A percentile compares a stretch with the other conserved stretches of the same genome.
Conservation (phyloP, 2,329 filamentous ascomycete species). For the Chrysosporium keratinophilum region DNA sequence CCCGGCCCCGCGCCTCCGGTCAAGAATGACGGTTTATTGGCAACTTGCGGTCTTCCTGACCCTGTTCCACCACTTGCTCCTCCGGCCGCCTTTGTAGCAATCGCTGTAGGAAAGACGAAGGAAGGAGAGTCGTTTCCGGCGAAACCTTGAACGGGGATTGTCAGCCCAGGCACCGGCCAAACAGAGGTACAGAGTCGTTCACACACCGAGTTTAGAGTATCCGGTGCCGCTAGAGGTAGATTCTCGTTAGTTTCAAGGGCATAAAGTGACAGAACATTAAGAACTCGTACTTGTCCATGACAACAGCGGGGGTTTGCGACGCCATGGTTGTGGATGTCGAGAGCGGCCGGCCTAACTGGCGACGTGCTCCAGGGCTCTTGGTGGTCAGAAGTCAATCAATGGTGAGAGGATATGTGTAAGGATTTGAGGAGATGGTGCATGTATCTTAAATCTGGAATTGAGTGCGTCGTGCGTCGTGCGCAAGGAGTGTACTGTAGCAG, state of each 20-base stretch:
- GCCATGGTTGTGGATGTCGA: conserved; percentile 54
- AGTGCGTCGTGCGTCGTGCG: too few relatives aligned
- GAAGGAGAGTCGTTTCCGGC: conserved; percentile 98
- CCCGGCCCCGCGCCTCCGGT: conserved; percentile 76
- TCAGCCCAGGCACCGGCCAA: conserved; percentile 26
- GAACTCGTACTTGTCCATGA: conserved; percentile 98
- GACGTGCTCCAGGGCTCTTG: neutral
- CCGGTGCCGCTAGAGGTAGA: conserved; percentile 72
- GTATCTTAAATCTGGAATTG: too few relatives aligned
- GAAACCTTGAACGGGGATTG: conserved; percentile 55
- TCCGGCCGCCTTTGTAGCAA: conserved; percentile 78
- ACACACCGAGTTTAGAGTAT: conserved; percentile 93
- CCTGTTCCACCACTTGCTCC: conserved; percentile 61
- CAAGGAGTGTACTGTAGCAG: too few relatives aligned
- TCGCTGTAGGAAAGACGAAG: conserved; percentile 97
- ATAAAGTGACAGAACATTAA: conserved; percentile 12
- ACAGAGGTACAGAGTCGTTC: conserved; percentile 11
- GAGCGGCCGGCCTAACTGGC: neutral
- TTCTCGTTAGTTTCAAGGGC: conserved; percentile 29
- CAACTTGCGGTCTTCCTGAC: conserved; percentile 79
- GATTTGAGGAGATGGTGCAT: neutral
- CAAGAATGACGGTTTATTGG: conserved; percentile 89
- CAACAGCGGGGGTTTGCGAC: conserved; percentile 98
- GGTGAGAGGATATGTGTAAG: neutral
- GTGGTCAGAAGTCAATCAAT: neutral